Evolutionary conservation across 1,284 basidiomycete species (phyloP).

Genomic region (Ceratobasidium sp.): DNA sequence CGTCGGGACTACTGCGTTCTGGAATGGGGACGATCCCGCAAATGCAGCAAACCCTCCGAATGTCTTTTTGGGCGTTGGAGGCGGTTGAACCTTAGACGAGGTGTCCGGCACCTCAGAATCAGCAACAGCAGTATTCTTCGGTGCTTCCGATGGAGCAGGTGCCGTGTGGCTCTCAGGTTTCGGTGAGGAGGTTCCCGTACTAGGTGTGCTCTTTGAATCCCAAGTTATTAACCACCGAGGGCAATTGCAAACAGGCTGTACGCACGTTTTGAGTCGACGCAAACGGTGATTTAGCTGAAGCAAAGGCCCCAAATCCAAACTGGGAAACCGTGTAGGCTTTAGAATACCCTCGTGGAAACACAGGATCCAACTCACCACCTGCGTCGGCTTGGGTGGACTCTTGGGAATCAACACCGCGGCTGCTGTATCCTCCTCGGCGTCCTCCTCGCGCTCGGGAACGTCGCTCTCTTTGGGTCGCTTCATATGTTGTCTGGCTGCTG

Average conservation of each 20-base stretch:
- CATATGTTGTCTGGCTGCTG: slow-evolving; percentile 4
- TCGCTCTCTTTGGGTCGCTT: slow-evolving; percentile 31
- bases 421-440: neutral
- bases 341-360: neutral
- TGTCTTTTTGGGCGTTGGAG: neutral
- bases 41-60: slow-evolving; percentile 15
- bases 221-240: neutral
- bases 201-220: neutral
- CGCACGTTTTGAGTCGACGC: neutral
- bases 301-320: slow-evolving; percentile 33
- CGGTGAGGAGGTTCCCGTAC: neutral
- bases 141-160: neutral
- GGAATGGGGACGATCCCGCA: neutral
- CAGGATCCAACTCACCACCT: neutral
- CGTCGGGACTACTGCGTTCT: neutral
- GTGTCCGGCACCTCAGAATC: neutral
- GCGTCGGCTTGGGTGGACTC: neutral
- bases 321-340: neutral
- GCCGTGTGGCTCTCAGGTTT: neutral
- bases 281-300: slow-evolving; percentile 26
- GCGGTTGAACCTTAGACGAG: neutral
- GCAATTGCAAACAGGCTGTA: neutral
- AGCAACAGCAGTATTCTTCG: neutral
- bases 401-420: neutral
- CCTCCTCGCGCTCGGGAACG: slow-evolving; percentile 23